Base-by-base conservation (phyloP, 2,329 filamentous ascomycete species). In the Arthrobotrys megalospora region DNA sequence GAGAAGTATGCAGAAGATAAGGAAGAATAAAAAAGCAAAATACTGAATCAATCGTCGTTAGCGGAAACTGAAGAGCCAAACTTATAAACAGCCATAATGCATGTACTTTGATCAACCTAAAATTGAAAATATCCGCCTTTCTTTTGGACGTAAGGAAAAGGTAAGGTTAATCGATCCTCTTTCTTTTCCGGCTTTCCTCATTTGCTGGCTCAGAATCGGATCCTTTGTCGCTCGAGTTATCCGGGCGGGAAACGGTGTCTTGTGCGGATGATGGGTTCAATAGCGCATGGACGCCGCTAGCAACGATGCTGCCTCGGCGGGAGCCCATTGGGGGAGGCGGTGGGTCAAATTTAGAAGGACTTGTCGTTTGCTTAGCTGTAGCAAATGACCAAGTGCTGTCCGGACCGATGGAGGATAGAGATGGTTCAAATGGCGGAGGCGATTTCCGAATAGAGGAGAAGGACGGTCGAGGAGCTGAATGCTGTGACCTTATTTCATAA, bases 401-500 rank as follows among this genome's bases (percentile, higher is more conserved):
- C n/a, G 80, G 73, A 10, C 81, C 69, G 14, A 80, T 80, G 16
- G 80, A 80, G 10, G 76, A 79, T 11, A 79, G 80, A n/a, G 78
- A 73, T 10, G 79, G 80, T 69, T 81, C 80, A 19, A 77, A 80
- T 11, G 81, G 80, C n/a, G 81, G 81, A n/a, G 81, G 80, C 5
- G 81, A 81, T 41, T 80, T 81, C 24, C 80, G 81, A 21, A 72
- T 10, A 16, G 81, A 79, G 19, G 81, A 79, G 55, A 81, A 81
- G 11, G 80, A 71, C 10, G 80, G 62, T 36, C 78, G 45, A 53
- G 80, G 71, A 3, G 50, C 47, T 38, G 69, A 76, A 11, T 77
- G 75, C 43, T 80, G 80, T 24, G 81, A 81, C 48, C 81, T 81
- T 66, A 84, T 88, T 81, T 92, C 90, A 82, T 93, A 93, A 55